Conservation (phyloP, 116 monocot genomes). For the Posidonia oceanica region DNA sequence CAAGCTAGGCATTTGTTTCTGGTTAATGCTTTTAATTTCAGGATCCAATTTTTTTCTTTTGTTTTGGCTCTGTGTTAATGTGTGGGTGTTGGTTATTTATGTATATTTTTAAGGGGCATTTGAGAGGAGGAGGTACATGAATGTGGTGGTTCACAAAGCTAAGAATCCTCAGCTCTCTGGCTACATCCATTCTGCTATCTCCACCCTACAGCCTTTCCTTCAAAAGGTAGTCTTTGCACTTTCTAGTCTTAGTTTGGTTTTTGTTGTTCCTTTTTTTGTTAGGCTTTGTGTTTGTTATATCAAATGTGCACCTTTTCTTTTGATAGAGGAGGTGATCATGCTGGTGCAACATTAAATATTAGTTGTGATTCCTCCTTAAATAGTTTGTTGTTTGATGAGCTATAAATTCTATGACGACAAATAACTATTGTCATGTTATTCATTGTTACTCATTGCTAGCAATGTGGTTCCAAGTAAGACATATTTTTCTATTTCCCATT, state of each 20-base stretch:
- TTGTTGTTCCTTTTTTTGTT: not conserved
- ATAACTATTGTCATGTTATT: too few species aligned
- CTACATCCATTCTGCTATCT: constrained; percentile 70
- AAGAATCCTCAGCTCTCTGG: constrained; percentile 50
- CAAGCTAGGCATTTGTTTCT: too few species aligned
- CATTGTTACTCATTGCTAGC: too few species aligned
- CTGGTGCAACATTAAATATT: too few species aligned
- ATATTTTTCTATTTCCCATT: too few species aligned
- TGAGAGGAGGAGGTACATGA: constrained; percentile 98
- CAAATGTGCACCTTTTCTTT: not conserved
- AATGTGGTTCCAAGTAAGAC: too few species aligned
- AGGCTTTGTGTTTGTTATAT: not conserved
- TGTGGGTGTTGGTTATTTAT: not conserved
- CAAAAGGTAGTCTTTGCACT: constrained; percentile 45
- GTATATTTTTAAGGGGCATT: constrained; percentile 45
- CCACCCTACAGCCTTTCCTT: constrained; percentile 52
- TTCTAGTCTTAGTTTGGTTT: not conserved
- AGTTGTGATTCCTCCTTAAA: too few species aligned
- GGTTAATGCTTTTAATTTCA: not conserved
- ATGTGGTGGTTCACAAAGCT: constrained; percentile 77
- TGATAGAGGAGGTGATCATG: too few species aligned
- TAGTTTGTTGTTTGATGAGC: too few species aligned
- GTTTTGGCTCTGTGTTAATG: not conserved
- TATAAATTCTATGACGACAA: too few species aligned
- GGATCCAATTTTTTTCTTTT: not conserved